Evolutionary conservation across 75 land plant species (phyloP).

Genomic region (Cunninghamia lanceolata): DNA sequence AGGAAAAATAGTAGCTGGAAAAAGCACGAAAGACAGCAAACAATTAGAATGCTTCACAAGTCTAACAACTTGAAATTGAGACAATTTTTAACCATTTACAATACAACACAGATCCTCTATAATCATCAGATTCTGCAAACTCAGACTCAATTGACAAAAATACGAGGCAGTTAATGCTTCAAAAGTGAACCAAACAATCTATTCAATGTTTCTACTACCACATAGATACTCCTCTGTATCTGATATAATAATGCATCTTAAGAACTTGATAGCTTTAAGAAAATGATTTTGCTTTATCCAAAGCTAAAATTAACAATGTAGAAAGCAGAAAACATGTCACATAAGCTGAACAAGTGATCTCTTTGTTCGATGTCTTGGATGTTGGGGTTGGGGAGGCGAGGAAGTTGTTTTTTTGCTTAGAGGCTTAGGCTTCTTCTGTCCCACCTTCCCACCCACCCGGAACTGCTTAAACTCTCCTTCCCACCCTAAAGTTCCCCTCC

Average conservation of each 20-base stretch:
- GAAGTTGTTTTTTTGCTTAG: too few relatives aligned
- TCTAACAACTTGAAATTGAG: neutral
- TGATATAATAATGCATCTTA: neutral
- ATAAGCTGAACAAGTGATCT: neutral
- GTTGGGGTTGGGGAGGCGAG: too few relatives aligned
- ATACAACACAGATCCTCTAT: neutral
- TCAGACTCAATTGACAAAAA: neutral
- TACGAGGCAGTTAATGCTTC: neutral
- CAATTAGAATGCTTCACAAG: neutral
- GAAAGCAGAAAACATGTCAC: neutral
- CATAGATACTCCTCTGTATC: neutral
- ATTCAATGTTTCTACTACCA: neutral
- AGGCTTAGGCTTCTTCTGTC: too few relatives aligned
- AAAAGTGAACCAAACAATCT: neutral
- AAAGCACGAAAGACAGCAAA: slow-evolving; percentile 1
- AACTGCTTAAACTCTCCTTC: too few relatives aligned
- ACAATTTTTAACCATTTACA: neutral
- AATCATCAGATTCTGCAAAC: neutral
- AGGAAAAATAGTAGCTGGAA: slow-evolving; percentile 39
- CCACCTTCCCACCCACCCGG: too few relatives aligned
- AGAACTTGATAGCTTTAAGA: neutral
- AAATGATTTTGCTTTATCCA: neutral
- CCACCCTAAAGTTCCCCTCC: too few relatives aligned
- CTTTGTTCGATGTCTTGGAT: neutral
- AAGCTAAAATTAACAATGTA: neutral